Evolutionary conservation across 2,329 filamentous ascomycete species (phyloP), one percentile per base, ranked within the genome.

Genomic region (Trichophyton verrucosum): DNA sequence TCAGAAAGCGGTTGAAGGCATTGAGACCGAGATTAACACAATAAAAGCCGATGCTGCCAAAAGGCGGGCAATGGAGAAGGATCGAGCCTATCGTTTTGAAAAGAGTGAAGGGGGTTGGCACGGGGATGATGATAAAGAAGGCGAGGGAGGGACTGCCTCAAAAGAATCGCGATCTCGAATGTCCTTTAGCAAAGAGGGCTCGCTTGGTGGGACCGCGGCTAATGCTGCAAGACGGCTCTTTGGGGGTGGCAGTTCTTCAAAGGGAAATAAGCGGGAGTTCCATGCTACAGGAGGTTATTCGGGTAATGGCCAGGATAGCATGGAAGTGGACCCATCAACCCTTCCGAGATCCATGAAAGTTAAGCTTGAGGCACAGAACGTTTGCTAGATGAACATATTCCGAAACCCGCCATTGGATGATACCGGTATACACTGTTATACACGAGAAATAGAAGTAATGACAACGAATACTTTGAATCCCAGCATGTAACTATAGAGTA

Each of bases 1-100:
- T 77, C 82, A 83, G 4, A 75, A 79, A 2, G 89, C 90, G 1
- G 83, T 96, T 1, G 76, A 75, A 0, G 87, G 87, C 33, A 82
- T 99, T 2, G 90, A 96, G 65, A 76, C 77, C 1, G 87, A 95
- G 71, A 88, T 95, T 61, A 78, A 78, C 13, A 77, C 74, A 36
- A 85, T 96, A 63, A 85, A 83, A 65, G 72, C 74, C 1, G 76
- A 79, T 1, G 86, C 87, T 1, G 74, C 77, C 30, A 72, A 75
- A 56, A 78, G 84, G 15, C 79, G 81, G 46, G 76, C 72, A 9
- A 79, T 81, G 56, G 77, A 80, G 57, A 71, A 75, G 5, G 76
- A 73, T 3, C 77, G 81, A 60, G 75, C 81, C 0, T 72, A 73
- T 5, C 74, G 78, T 47, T 71, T 84, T 7, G 77, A 82, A 47